Base-by-base conservation (phyloP, 1,284 basidiomycete genomes). In the Apiotrichum sp. region DNA sequence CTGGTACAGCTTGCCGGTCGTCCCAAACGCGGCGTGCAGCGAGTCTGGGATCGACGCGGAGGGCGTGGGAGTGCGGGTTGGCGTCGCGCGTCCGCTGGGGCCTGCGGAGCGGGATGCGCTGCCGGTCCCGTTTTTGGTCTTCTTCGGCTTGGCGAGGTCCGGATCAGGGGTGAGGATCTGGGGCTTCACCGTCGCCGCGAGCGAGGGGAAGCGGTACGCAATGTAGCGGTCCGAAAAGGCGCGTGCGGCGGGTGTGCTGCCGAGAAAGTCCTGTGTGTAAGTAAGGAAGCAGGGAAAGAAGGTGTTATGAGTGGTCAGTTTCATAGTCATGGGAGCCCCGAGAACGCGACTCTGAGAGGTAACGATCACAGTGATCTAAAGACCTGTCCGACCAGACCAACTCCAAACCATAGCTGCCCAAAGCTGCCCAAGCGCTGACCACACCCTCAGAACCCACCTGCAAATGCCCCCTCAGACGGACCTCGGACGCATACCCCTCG, bases 241-340 rank as follows among this genome's bases (percentile, higher is more conserved):
- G 55, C 71, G 71, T 0, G 72, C 65, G 3, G 59, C 33, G 1
- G 68, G 62, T 0, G 65, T 61, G 0, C 71, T 57, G 13, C 73
- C 74, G 33, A 77, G 68, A 38, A 78, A 71, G 52, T 74, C 72
- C 72, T 76, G 57, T 9, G 5, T 34, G 48, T 51, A 4, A 58
- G 57, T 31, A 7, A 7, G 43, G 22, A 22, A 22, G 22, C 22
- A 10, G 7, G 43, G 4, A 29, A 22, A 44, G 43, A 29, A n/a
- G 29, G 43, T 22, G 43, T 31, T 47, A 11, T 16, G 22, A 22
- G 22, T 22, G 22, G 22, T 22, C 22, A 22, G 22, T 22, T 22
- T 22, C 22, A 22, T 22, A 22, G 22, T 22, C 22, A 22, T 22
- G 22, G 22, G 22, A 22, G 22, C n/a, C n/a, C n/a, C n/a, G n/a